These are phyloP conservation scores for Cytospora schulzeri DNA, from an alignment of 2,329 filamentous ascomycete species.

Conservation along the genomic window DNA sequence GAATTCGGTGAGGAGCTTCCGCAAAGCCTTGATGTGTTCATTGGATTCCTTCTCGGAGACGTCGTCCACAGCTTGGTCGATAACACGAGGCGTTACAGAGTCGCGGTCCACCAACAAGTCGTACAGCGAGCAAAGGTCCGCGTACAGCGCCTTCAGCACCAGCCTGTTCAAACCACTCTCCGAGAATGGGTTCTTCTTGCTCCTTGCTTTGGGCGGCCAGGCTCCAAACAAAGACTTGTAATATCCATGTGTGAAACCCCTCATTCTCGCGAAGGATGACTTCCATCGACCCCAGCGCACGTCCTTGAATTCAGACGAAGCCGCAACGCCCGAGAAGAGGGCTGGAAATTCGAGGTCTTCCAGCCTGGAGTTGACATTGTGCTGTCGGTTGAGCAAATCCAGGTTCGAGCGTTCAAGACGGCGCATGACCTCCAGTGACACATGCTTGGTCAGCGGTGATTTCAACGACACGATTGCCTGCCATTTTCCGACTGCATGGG, in stretches of 20 bases:
- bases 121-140: slow-evolving; percentile 84
- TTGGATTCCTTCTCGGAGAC: slow-evolving; percentile 46
- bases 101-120: slow-evolving; percentile 83
- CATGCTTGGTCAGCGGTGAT: slow-evolving; percentile 68
- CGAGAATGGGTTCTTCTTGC: slow-evolving; percentile 87
- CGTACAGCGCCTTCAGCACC: slow-evolving; percentile 79
- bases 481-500: slow-evolving; percentile 87
- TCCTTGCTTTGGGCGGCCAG: slow-evolving; percentile 90
- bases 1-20: slow-evolving; percentile 82
- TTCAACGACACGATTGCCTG: slow-evolving; percentile 68
- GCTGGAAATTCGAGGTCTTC: slow-evolving; percentile 90
- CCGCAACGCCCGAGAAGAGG: slow-evolving; percentile 84
- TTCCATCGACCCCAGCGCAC: slow-evolving; percentile 87
- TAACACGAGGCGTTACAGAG: slow-evolving; percentile 75
- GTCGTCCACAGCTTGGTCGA: slow-evolving; percentile 64
- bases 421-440: slow-evolving; percentile 72
- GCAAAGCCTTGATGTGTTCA: slow-evolving; percentile 68
- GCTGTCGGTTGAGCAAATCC: slow-evolving; percentile 73
- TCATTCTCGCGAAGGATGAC: slow-evolving; percentile 71
- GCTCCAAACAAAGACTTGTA: slow-evolving; percentile 62
- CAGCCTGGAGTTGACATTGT: slow-evolving; percentile 71
- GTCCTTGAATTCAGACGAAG: slow-evolving; percentile 76
- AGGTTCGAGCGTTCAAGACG: slow-evolving; percentile 81
- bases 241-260: slow-evolving; percentile 71
- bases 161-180: slow-evolving; percentile 84